Evolutionary conservation across 257 asterid genomes (phyloP).

Genomic region (Solanum tarapatanum): DNA sequence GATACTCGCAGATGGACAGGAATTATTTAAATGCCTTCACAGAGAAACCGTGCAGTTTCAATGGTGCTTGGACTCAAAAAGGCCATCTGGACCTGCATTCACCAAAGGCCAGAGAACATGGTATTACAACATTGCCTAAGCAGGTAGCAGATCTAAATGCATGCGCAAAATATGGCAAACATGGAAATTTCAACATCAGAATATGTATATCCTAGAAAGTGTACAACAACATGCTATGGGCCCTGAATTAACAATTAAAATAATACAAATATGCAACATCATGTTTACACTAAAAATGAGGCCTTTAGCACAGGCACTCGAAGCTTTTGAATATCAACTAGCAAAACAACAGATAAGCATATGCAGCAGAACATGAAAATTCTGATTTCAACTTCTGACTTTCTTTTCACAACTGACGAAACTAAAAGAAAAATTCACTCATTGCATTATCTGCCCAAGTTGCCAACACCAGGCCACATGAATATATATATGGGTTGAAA

Average conservation of each 20-base stretch:
- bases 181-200: background rate
- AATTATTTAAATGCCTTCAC: background rate
- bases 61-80: slow-evolving; percentile 51
- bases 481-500: background rate
- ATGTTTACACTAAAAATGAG: background rate
- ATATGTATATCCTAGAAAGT: background rate
- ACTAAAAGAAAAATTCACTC: background rate
- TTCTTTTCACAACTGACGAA: background rate
- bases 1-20: background rate
- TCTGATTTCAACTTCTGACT: background rate
- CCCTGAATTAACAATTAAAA: background rate
- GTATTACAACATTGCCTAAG: background rate
- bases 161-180: background rate
- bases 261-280: background rate
- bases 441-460: background rate
- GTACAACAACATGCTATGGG: background rate
- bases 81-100: slow-evolving; percentile 81
- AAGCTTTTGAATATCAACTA: background rate
- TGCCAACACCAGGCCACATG: background rate
- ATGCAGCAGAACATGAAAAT: background rate
- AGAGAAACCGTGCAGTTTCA: background rate
- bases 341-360: background rate
- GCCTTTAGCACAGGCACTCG: background rate
- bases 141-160: background rate
- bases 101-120: background rate